Evolutionary conservation across 805 yeast genomes (phyloP).

Genomic region (Lachancea lanzarotensis): DNA sequence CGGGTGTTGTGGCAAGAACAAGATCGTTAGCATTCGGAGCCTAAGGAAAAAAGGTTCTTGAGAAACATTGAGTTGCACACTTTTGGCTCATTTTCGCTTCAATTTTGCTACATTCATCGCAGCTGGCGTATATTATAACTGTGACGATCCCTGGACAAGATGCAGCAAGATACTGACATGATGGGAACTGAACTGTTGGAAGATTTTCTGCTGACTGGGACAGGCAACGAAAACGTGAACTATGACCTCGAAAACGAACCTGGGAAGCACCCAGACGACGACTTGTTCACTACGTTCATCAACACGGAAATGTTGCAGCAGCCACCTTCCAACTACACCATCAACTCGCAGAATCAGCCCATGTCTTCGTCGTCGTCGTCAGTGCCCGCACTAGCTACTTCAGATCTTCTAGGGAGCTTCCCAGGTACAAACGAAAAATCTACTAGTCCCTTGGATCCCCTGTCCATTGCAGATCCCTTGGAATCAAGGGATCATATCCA

Average conservation of each 20-base stretch:
- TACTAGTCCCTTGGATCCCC: constrained; percentile 2
- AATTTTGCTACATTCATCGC: no score
- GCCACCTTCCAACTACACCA: constrained; percentile 6
- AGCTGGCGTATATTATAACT: no score
- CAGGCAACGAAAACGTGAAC: constrained; percentile 3
- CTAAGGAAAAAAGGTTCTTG: no score
- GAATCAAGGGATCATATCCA: no score
- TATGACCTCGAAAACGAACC: constrained; percentile 10
- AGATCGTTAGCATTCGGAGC: no score
- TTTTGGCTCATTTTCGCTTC: no score
- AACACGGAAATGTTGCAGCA: constrained; percentile 17
- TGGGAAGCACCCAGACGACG: constrained; percentile 16
- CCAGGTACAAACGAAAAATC: constrained; percentile 1
- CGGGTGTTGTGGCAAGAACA: no score
- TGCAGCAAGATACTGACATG: constrained; percentile 11
- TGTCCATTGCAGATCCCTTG: background rate
- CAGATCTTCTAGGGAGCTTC: constrained; percentile 1
- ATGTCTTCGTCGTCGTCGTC: constrained; percentile 1
- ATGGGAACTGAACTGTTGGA: constrained; percentile 26
- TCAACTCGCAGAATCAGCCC: constrained; percentile 4
- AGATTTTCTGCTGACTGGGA: constrained; percentile 20
- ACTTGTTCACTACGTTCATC: constrained; percentile 22
- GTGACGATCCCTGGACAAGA: no score
- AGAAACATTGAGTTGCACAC: no score
- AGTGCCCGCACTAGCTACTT: constrained; percentile 1